phyloP scores from a whole-genome alignment of 2,329 filamentous ascomycete genomes.

The Colletotrichum shisoi region DNA sequence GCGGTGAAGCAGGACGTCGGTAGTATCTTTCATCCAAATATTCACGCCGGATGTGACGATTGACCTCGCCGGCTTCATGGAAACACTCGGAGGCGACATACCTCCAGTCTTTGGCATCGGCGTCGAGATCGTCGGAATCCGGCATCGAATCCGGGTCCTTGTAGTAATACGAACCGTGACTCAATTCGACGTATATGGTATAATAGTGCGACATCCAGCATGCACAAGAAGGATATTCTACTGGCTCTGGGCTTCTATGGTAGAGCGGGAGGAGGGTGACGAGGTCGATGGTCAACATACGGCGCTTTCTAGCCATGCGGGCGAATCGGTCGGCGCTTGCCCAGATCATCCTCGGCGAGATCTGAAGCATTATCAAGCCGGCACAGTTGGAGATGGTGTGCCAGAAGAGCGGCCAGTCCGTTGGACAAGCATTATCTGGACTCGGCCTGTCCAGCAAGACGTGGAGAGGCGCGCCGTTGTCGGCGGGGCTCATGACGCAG shows the following conservation, averaged over 20 bases:
- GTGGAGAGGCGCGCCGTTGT: background rate
- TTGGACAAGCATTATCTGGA: background rate
- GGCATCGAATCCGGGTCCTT: accelerated
- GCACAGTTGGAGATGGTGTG: background rate
- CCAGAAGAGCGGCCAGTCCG: background rate
- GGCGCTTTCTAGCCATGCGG: background rate
- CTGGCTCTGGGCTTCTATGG: background rate
- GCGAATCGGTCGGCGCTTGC: background rate
- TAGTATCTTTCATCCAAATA: background rate
- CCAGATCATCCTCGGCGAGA: background rate
- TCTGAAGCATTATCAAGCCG: background rate
- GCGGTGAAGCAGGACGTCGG: too few relatives aligned
- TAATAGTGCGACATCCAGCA: background rate
- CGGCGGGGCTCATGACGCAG: background rate
- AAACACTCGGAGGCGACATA: background rate
- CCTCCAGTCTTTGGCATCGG: background rate
- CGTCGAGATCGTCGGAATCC: background rate
- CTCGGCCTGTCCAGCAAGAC: background rate
- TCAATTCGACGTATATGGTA: background rate
- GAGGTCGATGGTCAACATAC: background rate
- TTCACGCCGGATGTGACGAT: background rate
- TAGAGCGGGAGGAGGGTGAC: background rate
- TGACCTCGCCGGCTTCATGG: background rate
- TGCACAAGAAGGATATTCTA: background rate
- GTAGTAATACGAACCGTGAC: background rate